phyloP scores from a whole-genome alignment of 2,329 filamentous ascomycete genomes.

The Aspergillus fumigatus region DNA sequence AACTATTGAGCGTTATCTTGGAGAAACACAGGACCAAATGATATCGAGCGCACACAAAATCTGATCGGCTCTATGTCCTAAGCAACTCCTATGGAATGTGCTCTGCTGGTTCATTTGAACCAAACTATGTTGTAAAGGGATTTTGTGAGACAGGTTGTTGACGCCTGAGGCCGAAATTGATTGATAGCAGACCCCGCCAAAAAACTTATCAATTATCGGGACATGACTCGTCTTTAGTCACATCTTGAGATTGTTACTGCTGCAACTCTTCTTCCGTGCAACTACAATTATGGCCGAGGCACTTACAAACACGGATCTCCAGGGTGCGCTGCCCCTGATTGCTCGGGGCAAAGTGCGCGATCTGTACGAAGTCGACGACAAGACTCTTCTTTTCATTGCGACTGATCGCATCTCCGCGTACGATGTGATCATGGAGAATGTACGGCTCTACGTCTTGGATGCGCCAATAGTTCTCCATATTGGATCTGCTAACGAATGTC shows the following conservation, averaged over 20 bases:
- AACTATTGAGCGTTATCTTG: not conserved
- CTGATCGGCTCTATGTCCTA: not conserved
- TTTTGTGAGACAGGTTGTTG: not conserved
- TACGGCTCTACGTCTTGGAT: conserved; percentile 42
- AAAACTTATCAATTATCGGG: conserved; percentile 5
- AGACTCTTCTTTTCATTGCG: conserved; percentile 74
- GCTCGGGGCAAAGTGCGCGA: conserved; percentile 74
- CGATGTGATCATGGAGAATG: conserved; percentile 84
- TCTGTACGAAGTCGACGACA: conserved; percentile 66
- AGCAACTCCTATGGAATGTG: not conserved
- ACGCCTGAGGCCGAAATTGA: not conserved
- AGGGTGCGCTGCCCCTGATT: conserved; percentile 45
- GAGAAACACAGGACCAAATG: not conserved
- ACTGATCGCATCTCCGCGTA: conserved; percentile 93
- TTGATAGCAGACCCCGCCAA: conserved; percentile 1
- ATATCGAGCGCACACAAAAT: not conserved
- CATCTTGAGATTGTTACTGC: not conserved
- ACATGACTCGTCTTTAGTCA: not conserved
- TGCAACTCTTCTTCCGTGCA: not conserved
- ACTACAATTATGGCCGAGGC: conserved; percentile 14
- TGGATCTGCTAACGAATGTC: not conserved
- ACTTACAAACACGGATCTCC: conserved; percentile 41
- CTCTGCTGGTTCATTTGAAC: not conserved
- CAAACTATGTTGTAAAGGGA: not conserved
- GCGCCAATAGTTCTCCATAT: not conserved